Conservation (phyloP, 2,329 filamentous ascomycete genomes). For the Myriosclerotinia curreyana region DNA sequence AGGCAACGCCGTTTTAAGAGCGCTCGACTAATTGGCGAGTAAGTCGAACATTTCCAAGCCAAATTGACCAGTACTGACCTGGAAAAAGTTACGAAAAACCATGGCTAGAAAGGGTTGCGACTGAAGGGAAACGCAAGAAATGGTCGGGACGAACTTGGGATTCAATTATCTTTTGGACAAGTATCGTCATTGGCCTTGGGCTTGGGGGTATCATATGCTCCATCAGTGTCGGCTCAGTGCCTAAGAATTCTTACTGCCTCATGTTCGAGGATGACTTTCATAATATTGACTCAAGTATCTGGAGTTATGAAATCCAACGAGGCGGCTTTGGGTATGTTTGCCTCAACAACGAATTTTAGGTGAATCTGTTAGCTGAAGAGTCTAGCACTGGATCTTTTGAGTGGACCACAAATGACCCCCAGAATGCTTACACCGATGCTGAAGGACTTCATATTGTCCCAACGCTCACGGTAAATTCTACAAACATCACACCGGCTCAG, state of each 20-base stretch:
- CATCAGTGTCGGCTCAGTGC: conserved; percentile 18
- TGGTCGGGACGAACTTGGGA: conserved; percentile 22
- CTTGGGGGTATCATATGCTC: conserved; percentile 24
- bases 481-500: conserved; percentile 42
- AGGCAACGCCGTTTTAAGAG: conserved; percentile 26
- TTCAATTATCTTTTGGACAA: conserved; percentile 21
- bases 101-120: conserved; percentile 20
- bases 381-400: conserved; percentile 50
- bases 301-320: conserved; percentile 47
- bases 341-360: background rate
- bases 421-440: conserved; percentile 48
- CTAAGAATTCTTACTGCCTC: conserved; percentile 45
- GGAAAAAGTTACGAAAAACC: conserved; percentile 26
- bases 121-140: conserved; percentile 22
- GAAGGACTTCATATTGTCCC: conserved; percentile 55
- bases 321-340: conserved; percentile 22
- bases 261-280: conserved; percentile 49
- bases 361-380: background rate
- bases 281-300: conserved; percentile 43
- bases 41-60: background rate
- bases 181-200: conserved; percentile 21
- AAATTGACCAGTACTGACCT: background rate
- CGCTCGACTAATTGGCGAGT: conserved; percentile 25
- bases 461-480: conserved; percentile 47
- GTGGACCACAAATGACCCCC: conserved; percentile 50